phyloP scores from a whole-genome alignment of 768 basidiomycete genomes.

The Rhizopogon sp. region DNA sequence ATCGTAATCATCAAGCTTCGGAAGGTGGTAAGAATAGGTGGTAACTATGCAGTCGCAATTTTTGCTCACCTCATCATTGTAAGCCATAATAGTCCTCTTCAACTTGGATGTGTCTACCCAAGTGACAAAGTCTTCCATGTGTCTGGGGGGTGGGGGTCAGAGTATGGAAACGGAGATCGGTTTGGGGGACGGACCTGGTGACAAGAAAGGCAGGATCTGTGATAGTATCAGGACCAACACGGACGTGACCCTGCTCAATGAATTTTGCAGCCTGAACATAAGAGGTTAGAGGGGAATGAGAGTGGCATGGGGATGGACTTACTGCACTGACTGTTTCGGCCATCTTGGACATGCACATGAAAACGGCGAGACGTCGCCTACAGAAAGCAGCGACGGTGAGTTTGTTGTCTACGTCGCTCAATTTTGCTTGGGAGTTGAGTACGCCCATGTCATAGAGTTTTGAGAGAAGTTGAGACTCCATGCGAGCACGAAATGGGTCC shows the following conservation, averaged over 20 bases:
- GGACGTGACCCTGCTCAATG: conserved; percentile 97
- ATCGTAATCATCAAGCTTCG: conserved; percentile 92
- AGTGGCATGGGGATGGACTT: conserved; percentile 27
- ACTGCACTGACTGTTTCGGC: conserved; percentile 92
- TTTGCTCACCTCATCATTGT: conserved; percentile 85
- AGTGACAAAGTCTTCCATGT: conserved; percentile 99
- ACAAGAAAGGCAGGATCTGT: conserved; percentile 96
- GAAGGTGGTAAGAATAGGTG: conserved; percentile 12
- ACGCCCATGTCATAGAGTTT: conserved; percentile 98
- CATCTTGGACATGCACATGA: conserved; percentile 93
- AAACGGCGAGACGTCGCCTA: conserved; percentile 84
- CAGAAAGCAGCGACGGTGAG: conserved; percentile 95
- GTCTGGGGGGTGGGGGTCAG: conserved; percentile 38
- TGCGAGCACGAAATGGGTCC: conserved; percentile 81
- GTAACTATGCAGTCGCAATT: neutral
- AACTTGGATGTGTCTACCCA: conserved; percentile 99
- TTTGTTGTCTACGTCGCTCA: conserved; percentile 91
- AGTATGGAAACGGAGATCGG: neutral
- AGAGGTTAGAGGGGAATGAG: conserved; percentile 6
- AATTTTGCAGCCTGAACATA: conserved; percentile 84
- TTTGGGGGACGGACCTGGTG: conserved; percentile 51
- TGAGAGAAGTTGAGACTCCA: conserved; percentile 83
- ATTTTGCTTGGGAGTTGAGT: conserved; percentile 78
- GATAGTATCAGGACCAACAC: conserved; percentile 93
- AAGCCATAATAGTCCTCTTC: conserved; percentile 90